Conservation (phyloP, 2,329 filamentous ascomycete species). For the Microcyclospora tardicrescens region DNA sequence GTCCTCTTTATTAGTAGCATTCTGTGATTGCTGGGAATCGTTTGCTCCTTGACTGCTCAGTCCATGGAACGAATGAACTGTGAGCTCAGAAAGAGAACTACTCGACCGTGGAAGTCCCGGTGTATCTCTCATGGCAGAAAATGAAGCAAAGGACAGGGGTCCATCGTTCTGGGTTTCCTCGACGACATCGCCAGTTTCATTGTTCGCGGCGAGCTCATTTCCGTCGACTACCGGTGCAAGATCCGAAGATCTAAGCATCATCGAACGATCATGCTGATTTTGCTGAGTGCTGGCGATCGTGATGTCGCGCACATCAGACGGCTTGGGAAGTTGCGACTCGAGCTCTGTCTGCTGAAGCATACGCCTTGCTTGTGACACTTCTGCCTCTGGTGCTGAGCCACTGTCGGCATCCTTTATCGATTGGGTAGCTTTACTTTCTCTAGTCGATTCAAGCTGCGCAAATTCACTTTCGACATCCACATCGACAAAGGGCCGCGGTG, state of each 20-base stretch:
- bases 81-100: neutral
- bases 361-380: no score
- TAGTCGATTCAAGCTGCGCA: no score
- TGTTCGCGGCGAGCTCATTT: neutral
- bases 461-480: no score
- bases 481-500: neutral
- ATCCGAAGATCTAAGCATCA: no score
- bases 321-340: neutral
- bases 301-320: no score
- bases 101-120: neutral
- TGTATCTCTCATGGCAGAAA: neutral
- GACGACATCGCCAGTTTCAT: neutral
- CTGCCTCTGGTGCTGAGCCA: no score
- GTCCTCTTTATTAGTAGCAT: conserved; percentile 3
- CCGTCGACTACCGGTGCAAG: no score
- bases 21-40: neutral
- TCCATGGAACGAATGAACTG: neutral
- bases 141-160: neutral
- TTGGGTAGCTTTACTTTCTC: no score
- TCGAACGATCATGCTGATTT: no score
- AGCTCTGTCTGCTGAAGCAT: neutral
- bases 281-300: neutral
- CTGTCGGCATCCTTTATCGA: no score
- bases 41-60: neutral
- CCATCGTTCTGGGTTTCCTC: neutral